These are phyloP conservation scores for Russula virescens DNA, from an alignment of 768 basidiomycete genomes.

Conservation along the genomic window DNA sequence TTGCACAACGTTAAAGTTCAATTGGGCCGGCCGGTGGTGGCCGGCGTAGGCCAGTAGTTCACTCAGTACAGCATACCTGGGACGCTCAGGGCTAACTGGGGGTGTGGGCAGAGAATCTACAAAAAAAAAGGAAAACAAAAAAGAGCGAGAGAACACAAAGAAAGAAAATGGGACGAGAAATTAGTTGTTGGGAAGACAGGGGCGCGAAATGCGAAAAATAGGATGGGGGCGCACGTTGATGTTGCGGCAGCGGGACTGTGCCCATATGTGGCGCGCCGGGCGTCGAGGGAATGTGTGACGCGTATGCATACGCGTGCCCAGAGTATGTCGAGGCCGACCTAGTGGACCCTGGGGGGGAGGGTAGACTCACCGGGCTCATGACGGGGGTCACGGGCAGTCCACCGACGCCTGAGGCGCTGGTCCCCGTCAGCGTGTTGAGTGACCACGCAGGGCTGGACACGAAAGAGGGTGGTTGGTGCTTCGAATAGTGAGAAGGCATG, in stretches of 20 bases:
- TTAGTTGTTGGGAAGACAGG: neutral
- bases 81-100: constrained; percentile 17
- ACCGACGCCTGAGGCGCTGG: constrained; percentile 4
- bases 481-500: constrained; percentile 18
- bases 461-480: constrained; percentile 12
- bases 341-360: constrained; percentile 15
- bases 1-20: constrained; percentile 18
- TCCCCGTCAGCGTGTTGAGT: constrained; percentile 17
- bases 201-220: too few species aligned
- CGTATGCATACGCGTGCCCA: constrained; percentile 7
- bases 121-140: too few species aligned
- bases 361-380: constrained; percentile 19
- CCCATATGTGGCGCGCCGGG: constrained; percentile 22
- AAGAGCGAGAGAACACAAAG: too few species aligned
- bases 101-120: constrained; percentile 17
- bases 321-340: constrained; percentile 7
- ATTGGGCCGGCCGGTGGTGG: constrained; percentile 8
- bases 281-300: constrained; percentile 6
- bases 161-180: neutral
- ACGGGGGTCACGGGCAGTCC: constrained; percentile 14
- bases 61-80: constrained; percentile 17
- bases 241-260: constrained; percentile 18
- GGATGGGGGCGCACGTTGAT: constrained; percentile 3
- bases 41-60: constrained; percentile 19
- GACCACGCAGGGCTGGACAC: constrained; percentile 23